Percentiles rank a stretch among this genome's conserved stretches.
phyloP scores from a whole-genome alignment of 2,329 filamentous ascomycete genomes.

The Neopestalotiopsis clavispora region DNA sequence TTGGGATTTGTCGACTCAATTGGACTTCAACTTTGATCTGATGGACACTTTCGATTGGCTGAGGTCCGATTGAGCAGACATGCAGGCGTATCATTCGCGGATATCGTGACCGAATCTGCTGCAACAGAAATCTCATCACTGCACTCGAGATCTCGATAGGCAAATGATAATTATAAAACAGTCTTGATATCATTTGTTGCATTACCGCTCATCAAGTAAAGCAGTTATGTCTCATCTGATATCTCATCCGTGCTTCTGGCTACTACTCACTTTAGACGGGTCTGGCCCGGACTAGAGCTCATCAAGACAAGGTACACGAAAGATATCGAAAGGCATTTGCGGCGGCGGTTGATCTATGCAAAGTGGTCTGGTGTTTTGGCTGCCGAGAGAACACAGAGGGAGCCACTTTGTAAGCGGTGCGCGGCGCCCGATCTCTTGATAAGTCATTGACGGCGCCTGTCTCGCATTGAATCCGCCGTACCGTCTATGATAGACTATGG shows the following conservation, averaged over 20 bases:
- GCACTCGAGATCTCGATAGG: background rate
- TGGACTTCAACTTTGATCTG: constrained; percentile 52
- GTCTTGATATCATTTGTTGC: background rate
- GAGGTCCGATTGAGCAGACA: constrained; percentile 18
- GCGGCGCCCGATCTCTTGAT: background rate
- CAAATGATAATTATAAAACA: constrained; percentile 1
- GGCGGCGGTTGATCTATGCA: background rate
- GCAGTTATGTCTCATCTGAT: background rate
- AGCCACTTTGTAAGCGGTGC: background rate
- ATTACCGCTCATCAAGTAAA: background rate
- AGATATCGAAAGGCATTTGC: background rate
- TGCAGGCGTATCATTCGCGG: background rate
- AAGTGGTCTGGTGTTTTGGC: background rate
- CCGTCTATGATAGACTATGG: background rate
- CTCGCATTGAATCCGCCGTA: background rate
- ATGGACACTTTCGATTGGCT: constrained; percentile 56
- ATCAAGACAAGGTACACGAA: background rate
- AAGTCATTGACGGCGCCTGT: background rate
- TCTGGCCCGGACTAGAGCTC: background rate
- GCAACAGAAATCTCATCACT: background rate
- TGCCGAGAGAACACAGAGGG: background rate
- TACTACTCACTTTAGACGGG: background rate
- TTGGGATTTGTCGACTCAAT: constrained; percentile 39
- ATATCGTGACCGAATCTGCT: background rate
- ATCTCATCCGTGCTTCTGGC: background rate